phyloP scores from a whole-genome alignment of 179 eudicot species.

The Camellia oleifera region DNA sequence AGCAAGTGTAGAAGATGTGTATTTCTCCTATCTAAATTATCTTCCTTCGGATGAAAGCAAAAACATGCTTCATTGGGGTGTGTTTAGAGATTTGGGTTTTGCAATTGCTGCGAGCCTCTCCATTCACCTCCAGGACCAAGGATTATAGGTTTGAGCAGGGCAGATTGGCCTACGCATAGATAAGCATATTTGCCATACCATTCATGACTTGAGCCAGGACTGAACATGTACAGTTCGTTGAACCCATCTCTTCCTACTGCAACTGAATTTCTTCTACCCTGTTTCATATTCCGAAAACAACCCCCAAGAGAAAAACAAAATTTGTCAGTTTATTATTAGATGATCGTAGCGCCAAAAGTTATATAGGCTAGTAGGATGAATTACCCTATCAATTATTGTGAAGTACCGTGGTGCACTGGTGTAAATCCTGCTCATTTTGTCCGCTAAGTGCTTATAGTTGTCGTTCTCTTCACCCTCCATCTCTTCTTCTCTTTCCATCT shows the following conservation, averaged over 20 bases:
- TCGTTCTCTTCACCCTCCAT: conserved; percentile 63
- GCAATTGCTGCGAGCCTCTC: conserved; percentile 60
- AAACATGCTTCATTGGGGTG: conserved; percentile 2
- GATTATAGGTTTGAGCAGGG: conserved; percentile 57
- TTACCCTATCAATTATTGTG: conserved; percentile 79
- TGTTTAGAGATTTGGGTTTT: conserved; percentile 67
- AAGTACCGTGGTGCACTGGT: conserved; percentile 65
- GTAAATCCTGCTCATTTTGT: conserved; percentile 69
- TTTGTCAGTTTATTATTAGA: background rate
- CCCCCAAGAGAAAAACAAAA: background rate
- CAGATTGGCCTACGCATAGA: conserved; percentile 67
- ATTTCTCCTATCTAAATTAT: background rate
- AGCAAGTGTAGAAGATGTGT: background rate
- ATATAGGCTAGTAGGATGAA: background rate
- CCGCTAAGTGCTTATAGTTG: conserved; percentile 63
- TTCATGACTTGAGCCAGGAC: conserved; percentile 80
- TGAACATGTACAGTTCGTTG: conserved; percentile 61
- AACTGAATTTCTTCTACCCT: conserved; percentile 85
- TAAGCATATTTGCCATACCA: conserved; percentile 64
- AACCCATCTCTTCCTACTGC: conserved; percentile 63
- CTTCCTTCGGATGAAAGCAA: background rate
- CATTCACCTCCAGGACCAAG: conserved; percentile 46
- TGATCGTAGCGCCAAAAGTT: background rate
- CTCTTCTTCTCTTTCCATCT: conserved; percentile 20
- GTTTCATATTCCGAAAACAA: conserved; percentile 13